phyloP scores from a whole-genome alignment of 1,284 basidiomycete genomes.

The Athelia psychrophila region DNA sequence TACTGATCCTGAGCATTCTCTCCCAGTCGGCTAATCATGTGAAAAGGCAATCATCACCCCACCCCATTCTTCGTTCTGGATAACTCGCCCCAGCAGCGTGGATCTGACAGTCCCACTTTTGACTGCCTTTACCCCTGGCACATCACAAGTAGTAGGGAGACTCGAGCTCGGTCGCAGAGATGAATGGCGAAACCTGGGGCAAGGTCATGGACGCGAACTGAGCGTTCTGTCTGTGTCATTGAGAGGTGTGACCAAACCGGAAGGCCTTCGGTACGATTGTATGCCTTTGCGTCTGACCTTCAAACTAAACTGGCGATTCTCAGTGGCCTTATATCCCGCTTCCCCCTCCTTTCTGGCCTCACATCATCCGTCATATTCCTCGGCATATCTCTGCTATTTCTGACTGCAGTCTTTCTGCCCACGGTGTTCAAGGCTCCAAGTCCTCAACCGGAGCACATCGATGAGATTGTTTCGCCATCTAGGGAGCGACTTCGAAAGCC shows the following conservation, averaged over 20 bases:
- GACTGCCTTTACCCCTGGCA: slow-evolving; percentile 44
- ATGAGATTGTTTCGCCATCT: neutral
- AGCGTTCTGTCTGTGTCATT: slow-evolving; percentile 60
- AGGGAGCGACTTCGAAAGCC: neutral
- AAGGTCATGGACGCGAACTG: slow-evolving; percentile 67
- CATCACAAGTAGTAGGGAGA: slow-evolving; percentile 46
- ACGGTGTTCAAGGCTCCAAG: neutral
- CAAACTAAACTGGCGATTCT: slow-evolving; percentile 8
- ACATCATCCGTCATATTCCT: slow-evolving; percentile 38
- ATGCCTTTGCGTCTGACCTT: slow-evolving; percentile 2
- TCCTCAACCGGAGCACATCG: neutral
- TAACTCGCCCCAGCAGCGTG: slow-evolving; percentile 35
- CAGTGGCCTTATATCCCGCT: slow-evolving; percentile 68
- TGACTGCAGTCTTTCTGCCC: neutral
- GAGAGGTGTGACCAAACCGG: slow-evolving; percentile 56
- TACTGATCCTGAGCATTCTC: slow-evolving; percentile 8
- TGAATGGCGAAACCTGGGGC: slow-evolving; percentile 63
- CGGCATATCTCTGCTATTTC: slow-evolving; percentile 22
- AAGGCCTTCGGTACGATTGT: slow-evolving; percentile 60
- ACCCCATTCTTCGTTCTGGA: slow-evolving; percentile 38
- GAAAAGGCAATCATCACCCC: slow-evolving; percentile 58
- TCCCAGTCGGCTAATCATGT: slow-evolving; percentile 5
- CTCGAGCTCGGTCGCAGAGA: slow-evolving; percentile 69
- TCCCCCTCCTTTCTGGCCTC: slow-evolving; percentile 54
- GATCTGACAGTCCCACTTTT: slow-evolving; percentile 54